A percentile compares a stretch with the other conserved stretches of the same genome.
These are phyloP conservation scores for Dysphania ambrosioides DNA, from an alignment of 148 eudicot genomes.

Conservation along the genomic window DNA sequence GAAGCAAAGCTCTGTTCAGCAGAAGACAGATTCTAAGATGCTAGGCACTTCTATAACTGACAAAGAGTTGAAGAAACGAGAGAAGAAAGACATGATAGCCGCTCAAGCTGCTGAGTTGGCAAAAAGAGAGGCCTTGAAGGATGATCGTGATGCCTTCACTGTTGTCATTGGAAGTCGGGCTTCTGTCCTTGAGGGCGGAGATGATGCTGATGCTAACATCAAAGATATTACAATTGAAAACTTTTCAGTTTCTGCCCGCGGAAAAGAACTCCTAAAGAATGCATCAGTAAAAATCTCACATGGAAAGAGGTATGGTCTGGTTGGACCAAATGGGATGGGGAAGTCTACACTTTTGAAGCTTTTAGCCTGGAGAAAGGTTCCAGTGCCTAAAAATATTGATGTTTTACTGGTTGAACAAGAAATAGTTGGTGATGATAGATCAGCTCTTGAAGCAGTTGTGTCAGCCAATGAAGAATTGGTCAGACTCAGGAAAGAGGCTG, in stretches of 20 bases:
- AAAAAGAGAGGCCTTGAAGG: conserved; percentile 50
- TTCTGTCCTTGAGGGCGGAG: conserved; percentile 54
- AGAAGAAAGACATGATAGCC: conserved; percentile 54
- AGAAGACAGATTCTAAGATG: conserved; percentile 25
- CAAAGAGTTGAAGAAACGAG: conserved; percentile 57
- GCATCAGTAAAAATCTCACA: conserved; percentile 57
- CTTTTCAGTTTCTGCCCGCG: conserved; percentile 65
- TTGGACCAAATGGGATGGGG: conserved; percentile 74
- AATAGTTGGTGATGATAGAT: conserved; percentile 60
- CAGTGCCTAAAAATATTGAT: conserved; percentile 70
- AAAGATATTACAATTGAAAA: conserved; percentile 57
- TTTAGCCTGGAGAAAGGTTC: conserved; percentile 68
- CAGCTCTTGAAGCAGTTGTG: conserved; percentile 69
- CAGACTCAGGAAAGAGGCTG: conserved; percentile 55
- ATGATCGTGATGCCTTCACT: conserved; percentile 64
- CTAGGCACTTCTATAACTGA: conserved; percentile 38
- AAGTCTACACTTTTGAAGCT: conserved; percentile 72
- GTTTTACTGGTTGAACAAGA: conserved; percentile 69
- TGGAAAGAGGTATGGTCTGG: conserved; percentile 65
- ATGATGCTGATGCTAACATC: conserved; percentile 64
- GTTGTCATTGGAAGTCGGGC: conserved; percentile 59
- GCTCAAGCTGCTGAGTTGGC: conserved; percentile 40
- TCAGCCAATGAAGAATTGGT: conserved; percentile 63
- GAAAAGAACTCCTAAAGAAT: conserved; percentile 64
- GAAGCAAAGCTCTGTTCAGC: conserved; percentile 19